A percentile compares a stretch with the other conserved stretches of the same genome.
phyloP scores from a whole-genome alignment of 2,329 filamentous ascomycete species.

The Cladophialophora carrionii region DNA sequence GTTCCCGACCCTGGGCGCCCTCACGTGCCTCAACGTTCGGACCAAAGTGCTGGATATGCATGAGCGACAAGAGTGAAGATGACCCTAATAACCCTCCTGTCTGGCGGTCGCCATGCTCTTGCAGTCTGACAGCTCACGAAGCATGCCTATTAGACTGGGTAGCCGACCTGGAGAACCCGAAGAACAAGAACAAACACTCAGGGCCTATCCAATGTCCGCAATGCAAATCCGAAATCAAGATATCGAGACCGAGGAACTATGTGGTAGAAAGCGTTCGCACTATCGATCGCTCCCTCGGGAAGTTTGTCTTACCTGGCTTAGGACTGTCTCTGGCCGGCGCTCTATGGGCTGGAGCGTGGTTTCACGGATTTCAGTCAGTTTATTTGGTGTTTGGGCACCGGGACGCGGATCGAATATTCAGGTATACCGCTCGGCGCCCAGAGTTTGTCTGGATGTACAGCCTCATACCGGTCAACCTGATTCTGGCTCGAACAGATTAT shows the following conservation, averaged over 20 bases:
- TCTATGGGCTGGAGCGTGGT: constrained; percentile 56
- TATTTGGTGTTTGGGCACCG: constrained; percentile 67
- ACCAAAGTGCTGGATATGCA: constrained; percentile 70
- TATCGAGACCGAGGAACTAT: constrained; percentile 74
- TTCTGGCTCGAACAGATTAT: constrained; percentile 67
- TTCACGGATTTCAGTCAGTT: constrained; percentile 65
- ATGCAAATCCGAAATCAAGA: constrained; percentile 78
- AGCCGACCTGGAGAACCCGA: constrained; percentile 76
- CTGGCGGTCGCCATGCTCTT: constrained; percentile 90
- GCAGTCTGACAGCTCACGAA: constrained; percentile 88
- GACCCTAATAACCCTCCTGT: constrained; percentile 58
- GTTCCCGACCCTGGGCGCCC: constrained; percentile 24
- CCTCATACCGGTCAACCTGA: constrained; percentile 68
- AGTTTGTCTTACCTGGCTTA: constrained; percentile 67
- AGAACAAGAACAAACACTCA: constrained; percentile 54
- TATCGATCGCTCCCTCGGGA: constrained; percentile 60
- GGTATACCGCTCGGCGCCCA: constrained; percentile 43
- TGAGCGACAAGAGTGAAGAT: constrained; percentile 67
- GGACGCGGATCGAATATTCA: constrained; percentile 61
- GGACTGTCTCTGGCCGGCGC: constrained; percentile 54
- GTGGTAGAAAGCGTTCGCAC: constrained; percentile 69
- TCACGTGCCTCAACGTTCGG: constrained; percentile 43
- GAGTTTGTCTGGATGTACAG: constrained; percentile 61
- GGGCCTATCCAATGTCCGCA: constrained; percentile 78
- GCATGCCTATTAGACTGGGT: constrained; percentile 90